A percentile compares a stretch with the other conserved stretches of the same genome.
phyloP scores from a whole-genome alignment of 2,329 filamentous ascomycete species.

The Ophiocordyceps sinensis region DNA sequence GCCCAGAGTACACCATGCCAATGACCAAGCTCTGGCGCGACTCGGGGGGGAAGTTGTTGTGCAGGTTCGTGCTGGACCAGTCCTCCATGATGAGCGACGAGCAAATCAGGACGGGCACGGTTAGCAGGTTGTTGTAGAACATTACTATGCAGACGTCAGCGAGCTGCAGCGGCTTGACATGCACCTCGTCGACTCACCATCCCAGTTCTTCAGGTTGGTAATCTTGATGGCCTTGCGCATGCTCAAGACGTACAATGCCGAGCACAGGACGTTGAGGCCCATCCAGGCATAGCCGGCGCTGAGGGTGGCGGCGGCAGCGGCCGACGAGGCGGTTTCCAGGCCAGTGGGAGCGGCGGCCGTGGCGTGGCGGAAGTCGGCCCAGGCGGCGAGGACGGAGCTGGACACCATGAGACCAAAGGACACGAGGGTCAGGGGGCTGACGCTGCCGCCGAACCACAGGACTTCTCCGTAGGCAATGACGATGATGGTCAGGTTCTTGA shows the following conservation, averaged over 20 bases:
- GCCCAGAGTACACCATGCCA: slow-evolving; percentile 87
- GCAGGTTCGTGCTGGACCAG: slow-evolving; percentile 77
- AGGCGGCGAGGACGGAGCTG: slow-evolving; percentile 86
- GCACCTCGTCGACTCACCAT: slow-evolving; percentile 53
- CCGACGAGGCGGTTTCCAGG: slow-evolving; percentile 51
- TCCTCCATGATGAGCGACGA: slow-evolving; percentile 76
- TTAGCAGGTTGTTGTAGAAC: slow-evolving; percentile 99
- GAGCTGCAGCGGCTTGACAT: background rate
- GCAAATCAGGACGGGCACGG: slow-evolving; percentile 78
- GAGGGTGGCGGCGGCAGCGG: slow-evolving; percentile 70
- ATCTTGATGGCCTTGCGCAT: slow-evolving; percentile 99
- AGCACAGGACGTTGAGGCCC: slow-evolving; percentile 91
- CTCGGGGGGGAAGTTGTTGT: slow-evolving; percentile 75
- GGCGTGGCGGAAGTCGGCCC: slow-evolving; percentile 89
- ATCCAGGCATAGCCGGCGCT: slow-evolving; percentile 98
- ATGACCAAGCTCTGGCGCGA: slow-evolving; percentile 65
- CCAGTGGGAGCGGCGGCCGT: slow-evolving; percentile 44
- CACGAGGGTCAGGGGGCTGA: slow-evolving; percentile 74
- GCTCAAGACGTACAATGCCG: slow-evolving; percentile 72
- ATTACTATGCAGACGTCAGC: slow-evolving; percentile 49
- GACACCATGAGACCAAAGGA: slow-evolving; percentile 95
- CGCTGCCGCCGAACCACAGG: slow-evolving; percentile 90
- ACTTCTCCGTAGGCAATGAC: slow-evolving; percentile 97
- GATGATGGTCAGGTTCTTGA: slow-evolving; percentile 99
- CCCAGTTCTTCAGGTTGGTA: slow-evolving; percentile 99